Evolutionary conservation across 441 rosid genomes (phyloP).

Genomic region (Pelargonium exstipulatum): DNA sequence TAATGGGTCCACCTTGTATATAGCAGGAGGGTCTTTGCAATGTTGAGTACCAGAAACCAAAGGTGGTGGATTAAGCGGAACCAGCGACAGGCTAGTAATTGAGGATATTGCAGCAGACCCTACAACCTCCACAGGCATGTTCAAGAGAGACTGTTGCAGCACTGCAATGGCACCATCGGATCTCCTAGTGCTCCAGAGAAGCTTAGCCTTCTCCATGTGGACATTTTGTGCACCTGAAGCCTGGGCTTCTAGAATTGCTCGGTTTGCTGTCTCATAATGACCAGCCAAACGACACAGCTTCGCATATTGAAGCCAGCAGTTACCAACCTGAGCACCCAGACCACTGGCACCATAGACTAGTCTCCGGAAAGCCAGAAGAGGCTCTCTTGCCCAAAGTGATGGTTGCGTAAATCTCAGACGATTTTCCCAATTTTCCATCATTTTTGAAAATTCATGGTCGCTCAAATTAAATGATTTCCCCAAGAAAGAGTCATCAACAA

Average conservation of each 20-base stretch:
- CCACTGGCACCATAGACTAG: slow-evolving; percentile 78
- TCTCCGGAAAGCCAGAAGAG: slow-evolving; percentile 88
- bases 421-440: slow-evolving; percentile 81
- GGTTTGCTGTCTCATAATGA: slow-evolving; percentile 93
- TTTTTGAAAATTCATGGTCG: slow-evolving; percentile 55
- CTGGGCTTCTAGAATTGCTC: slow-evolving; percentile 93
- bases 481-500: slow-evolving; percentile 75
- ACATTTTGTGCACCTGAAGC: slow-evolving; percentile 88
- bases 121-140: slow-evolving; percentile 83
- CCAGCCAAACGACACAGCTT: slow-evolving; percentile 98
- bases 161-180: slow-evolving; percentile 92
- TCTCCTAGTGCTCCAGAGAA: slow-evolving; percentile 87
- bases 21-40: slow-evolving; percentile 92
- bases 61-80: slow-evolving; percentile 69
- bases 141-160: slow-evolving; percentile 84
- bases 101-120: slow-evolving; percentile 71
- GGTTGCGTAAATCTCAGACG: slow-evolving; percentile 88
- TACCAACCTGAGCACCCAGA: slow-evolving; percentile 90
- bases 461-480: slow-evolving; percentile 59
- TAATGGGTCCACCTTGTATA: slow-evolving; percentile 94
- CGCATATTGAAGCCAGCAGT: slow-evolving; percentile 97
- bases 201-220: slow-evolving; percentile 96
- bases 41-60: slow-evolving; percentile 47
- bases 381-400: slow-evolving; percentile 96
- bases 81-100: slow-evolving; percentile 71